phyloP scores from a whole-genome alignment of 441 rosid species.

The Hura crepitans region DNA sequence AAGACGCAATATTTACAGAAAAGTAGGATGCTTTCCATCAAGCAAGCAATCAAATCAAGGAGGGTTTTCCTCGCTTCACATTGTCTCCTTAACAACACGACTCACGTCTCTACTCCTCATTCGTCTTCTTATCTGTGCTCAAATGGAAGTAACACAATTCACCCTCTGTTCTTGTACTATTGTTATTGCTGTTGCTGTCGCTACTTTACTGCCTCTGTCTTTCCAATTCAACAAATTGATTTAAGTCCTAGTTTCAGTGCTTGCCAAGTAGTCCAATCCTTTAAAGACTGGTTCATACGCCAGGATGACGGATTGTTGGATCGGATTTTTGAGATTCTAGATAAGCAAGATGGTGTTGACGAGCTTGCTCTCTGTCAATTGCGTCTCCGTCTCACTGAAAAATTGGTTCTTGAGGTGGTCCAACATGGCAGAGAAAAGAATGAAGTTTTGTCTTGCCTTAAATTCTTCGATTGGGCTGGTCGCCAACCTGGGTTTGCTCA shows the following conservation, averaged over 20 bases:
- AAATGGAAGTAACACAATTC: not conserved
- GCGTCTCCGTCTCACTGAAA: slow-evolving; percentile 46
- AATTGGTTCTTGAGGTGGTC: slow-evolving; percentile 57
- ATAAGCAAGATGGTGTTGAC: slow-evolving; percentile 29
- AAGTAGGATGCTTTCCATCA: slow-evolving; percentile 19
- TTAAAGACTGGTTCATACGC: slow-evolving; percentile 55
- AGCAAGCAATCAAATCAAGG: slow-evolving; percentile 17
- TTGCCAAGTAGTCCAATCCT: slow-evolving; percentile 29
- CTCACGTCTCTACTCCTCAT: not conserved
- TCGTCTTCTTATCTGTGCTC: not conserved
- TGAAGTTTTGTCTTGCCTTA: slow-evolving; percentile 63
- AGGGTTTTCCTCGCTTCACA: slow-evolving; percentile 11
- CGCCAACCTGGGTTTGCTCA: slow-evolving; percentile 61
- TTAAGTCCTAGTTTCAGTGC: slow-evolving; percentile 9
- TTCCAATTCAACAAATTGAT: not conserved
- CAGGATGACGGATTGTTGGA: slow-evolving; percentile 29
- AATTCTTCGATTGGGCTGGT: slow-evolving; percentile 94
- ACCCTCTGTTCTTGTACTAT: not conserved
- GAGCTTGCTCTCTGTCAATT: slow-evolving; percentile 40
- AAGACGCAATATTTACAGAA: too few species aligned
- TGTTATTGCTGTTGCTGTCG: not conserved
- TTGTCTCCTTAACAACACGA: not conserved
- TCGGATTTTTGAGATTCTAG: slow-evolving; percentile 46
- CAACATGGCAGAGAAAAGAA: slow-evolving; percentile 32
- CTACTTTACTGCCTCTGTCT: slow-evolving; percentile 11